These are phyloP conservation scores for Mimosa bimucronata DNA, from an alignment of 306 rosid genomes.

Conservation along the genomic window DNA sequence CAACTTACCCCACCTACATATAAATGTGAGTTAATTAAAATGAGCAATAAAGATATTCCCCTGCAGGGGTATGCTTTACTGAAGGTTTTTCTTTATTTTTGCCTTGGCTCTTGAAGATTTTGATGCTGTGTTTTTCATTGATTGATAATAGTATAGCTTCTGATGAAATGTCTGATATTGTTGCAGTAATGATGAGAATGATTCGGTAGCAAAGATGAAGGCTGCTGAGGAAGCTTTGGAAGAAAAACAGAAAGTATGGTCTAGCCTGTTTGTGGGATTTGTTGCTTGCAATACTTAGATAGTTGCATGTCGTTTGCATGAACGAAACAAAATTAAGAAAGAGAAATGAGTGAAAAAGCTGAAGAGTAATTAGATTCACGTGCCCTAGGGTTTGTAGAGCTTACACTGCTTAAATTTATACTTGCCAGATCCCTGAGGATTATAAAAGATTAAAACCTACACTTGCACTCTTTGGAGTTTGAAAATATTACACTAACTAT, in stretches of 20 bases:
- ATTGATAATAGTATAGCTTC: constrained; percentile 40
- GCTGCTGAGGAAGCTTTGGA: constrained; percentile 87
- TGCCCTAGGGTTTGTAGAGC: neutral
- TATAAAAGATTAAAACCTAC: neutral
- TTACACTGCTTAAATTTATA: neutral
- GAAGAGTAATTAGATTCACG: neutral
- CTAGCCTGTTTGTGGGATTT: constrained; percentile 17
- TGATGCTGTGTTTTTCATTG: constrained; percentile 16
- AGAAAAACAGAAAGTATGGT: constrained; percentile 76
- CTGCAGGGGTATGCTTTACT: neutral
- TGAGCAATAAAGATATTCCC: neutral
- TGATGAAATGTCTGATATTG: constrained; percentile 47
- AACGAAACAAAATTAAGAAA: neutral
- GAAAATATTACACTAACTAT: neutral
- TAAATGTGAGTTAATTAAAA: neutral
- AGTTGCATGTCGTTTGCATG: neutral
- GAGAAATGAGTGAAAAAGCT: neutral
- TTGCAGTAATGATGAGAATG: constrained; percentile 78
- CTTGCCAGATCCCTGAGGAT: neutral
- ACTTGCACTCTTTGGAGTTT: neutral
- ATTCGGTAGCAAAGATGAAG: constrained; percentile 76
- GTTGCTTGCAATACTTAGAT: constrained; percentile 12
- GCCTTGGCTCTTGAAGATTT: neutral
- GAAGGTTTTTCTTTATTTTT: neutral
- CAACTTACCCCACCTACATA: neutral